phyloP scores from a whole-genome alignment of 495 filamentous ascomycete genomes.

The Hypoxylon trugodes region DNA sequence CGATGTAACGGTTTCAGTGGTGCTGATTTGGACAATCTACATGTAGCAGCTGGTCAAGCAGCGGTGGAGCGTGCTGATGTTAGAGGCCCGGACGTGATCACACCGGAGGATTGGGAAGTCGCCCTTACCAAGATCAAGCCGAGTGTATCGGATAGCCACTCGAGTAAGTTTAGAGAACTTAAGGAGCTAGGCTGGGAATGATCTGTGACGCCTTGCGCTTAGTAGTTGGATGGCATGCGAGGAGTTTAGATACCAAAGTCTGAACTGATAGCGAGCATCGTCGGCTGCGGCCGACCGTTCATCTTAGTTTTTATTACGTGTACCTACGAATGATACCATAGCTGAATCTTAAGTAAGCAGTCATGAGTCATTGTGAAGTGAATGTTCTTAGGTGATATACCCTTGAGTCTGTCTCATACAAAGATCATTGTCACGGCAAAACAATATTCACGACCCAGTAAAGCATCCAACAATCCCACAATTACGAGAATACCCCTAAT shows the following conservation, averaged over 20 bases:
- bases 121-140: constrained; percentile 77
- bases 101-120: constrained; percentile 76
- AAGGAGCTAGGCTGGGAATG: constrained; percentile 49
- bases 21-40: constrained; percentile 82
- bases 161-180: constrained; percentile 73
- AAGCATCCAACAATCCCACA: too few relatives aligned
- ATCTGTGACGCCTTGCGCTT: neutral
- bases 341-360: too few relatives aligned
- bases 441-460: too few relatives aligned
- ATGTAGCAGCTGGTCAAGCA: constrained; percentile 78
- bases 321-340: too few relatives aligned
- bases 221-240: neutral
- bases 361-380: too few relatives aligned
- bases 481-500: too few relatives aligned
- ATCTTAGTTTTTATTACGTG: too few relatives aligned
- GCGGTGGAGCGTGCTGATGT: constrained; percentile 68
- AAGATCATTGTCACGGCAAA: too few relatives aligned
- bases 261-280: neutral
- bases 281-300: too few relatives aligned
- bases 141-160: constrained; percentile 73
- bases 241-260: neutral
- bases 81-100: constrained; percentile 52
- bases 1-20: constrained; percentile 88
- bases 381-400: too few relatives aligned
- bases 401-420: too few relatives aligned